phyloP scores from a whole-genome alignment of 1,284 basidiomycete species.

The Rhodotorula sp. region DNA sequence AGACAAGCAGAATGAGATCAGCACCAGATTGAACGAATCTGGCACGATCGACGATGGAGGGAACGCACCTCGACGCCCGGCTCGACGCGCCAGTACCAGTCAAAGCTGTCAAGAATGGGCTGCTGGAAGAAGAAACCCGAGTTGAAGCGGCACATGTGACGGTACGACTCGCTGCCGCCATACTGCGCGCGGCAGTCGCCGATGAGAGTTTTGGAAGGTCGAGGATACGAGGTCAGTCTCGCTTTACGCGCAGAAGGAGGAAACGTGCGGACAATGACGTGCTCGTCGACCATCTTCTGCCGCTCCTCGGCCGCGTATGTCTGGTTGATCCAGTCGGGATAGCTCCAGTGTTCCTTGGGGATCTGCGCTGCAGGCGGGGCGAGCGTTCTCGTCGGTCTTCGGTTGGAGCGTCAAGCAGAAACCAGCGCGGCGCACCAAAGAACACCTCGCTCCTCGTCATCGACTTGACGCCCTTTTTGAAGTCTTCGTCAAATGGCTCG shows the following conservation, averaged over 20 bases:
- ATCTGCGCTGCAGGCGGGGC: conserved; percentile 54
- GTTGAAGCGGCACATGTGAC: conserved; percentile 51
- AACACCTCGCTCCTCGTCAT: conserved; percentile 50
- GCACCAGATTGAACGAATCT: background rate
- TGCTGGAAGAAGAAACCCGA: conserved; percentile 42
- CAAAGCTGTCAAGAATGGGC: conserved; percentile 65
- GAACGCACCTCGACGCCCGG: conserved; percentile 37
- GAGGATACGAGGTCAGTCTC: background rate
- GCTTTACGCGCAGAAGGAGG: background rate
- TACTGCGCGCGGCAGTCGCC: background rate
- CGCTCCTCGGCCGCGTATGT: conserved; percentile 65
- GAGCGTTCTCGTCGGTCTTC: no score
- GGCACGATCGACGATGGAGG: background rate
- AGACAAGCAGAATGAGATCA: background rate
- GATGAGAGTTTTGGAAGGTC: background rate
- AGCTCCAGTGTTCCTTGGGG: conserved; percentile 73
- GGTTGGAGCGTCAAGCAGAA: conserved; percentile 59
- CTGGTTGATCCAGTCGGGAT: conserved; percentile 65
- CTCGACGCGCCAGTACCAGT: conserved; percentile 90
- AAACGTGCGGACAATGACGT: conserved; percentile 67
- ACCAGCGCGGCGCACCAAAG: conserved; percentile 55
- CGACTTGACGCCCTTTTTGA: conserved; percentile 49
- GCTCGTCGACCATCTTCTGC: conserved; percentile 67
- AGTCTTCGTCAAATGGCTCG: conserved; percentile 51
- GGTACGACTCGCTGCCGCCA: conserved; percentile 63